phyloP scores from a whole-genome alignment of 2,329 filamentous ascomycete species.

The Cryphonectria parasitica region DNA sequence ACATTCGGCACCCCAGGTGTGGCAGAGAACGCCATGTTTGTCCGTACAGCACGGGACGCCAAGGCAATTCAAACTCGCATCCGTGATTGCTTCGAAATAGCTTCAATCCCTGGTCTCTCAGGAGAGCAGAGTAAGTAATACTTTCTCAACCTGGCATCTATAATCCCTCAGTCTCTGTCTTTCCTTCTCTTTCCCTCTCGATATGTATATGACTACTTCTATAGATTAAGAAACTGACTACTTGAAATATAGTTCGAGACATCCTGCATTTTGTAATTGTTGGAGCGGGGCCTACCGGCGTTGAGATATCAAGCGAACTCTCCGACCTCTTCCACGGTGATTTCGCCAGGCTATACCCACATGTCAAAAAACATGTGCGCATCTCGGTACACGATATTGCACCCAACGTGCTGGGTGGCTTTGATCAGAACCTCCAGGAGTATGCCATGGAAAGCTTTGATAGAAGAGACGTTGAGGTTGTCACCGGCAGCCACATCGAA shows the following conservation, averaged over 20 bases:
- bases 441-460: slow-evolving; percentile 27
- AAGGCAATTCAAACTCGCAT: slow-evolving; percentile 24
- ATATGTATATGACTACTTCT: no score
- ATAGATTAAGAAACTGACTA: not conserved
- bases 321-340: slow-evolving; percentile 25
- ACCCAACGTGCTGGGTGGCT: slow-evolving; percentile 19
- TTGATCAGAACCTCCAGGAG: slow-evolving; percentile 26
- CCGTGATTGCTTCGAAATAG: slow-evolving; percentile 24
- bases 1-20: slow-evolving; percentile 24
- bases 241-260: slow-evolving; percentile 1
- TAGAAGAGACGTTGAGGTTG: slow-evolving; percentile 20
- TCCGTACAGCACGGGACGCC: slow-evolving; percentile 24
- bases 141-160: no score
- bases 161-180: no score
- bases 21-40: slow-evolving; percentile 22
- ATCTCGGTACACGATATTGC: slow-evolving; percentile 27
- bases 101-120: slow-evolving; percentile 23
- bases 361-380: slow-evolving; percentile 23
- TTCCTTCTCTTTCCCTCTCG: no score
- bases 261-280: slow-evolving; percentile 28
- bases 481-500: slow-evolving; percentile 26
- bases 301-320: slow-evolving; percentile 26
- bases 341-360: slow-evolving; percentile 22
- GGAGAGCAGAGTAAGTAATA: slow-evolving; percentile 19
- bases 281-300: slow-evolving; percentile 23